Evolutionary conservation across 345 rosid species (phyloP).

Genomic region (Melaleuca quinquenervia): DNA sequence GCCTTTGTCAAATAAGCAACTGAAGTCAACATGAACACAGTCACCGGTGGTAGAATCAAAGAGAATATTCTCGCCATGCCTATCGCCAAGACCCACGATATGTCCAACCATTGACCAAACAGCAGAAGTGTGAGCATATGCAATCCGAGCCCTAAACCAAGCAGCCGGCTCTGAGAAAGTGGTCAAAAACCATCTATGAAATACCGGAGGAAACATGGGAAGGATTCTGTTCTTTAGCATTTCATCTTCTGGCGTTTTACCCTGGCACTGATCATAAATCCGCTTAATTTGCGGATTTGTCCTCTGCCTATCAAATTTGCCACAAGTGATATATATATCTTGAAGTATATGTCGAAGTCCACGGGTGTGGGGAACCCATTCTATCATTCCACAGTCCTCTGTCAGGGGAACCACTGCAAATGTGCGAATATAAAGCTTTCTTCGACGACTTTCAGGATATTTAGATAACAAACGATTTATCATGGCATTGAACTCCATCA

Average conservation of each 20-base stretch:
- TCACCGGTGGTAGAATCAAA: conserved; percentile 98
- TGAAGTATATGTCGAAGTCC: conserved; percentile 93
- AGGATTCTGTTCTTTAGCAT: conserved; percentile 88
- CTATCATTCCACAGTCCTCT: conserved; percentile 98
- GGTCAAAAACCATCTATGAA: conserved; percentile 91
- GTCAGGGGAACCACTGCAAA: conserved; percentile 96
- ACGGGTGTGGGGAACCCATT: conserved; percentile 97
- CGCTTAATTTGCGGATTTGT: conserved; percentile 86
- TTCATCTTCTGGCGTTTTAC: conserved; percentile 73
- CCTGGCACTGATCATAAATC: conserved; percentile 78
- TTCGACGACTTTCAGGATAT: conserved; percentile 89
- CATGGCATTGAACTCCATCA: conserved; percentile 99
- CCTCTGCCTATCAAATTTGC: conserved; percentile 85
- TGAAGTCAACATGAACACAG: conserved; percentile 97
- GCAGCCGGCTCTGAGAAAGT: conserved; percentile 99
- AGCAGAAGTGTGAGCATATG: conserved; percentile 95
- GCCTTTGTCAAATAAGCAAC: conserved; percentile 96
- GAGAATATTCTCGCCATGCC: conserved; percentile 97
- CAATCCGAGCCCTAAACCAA: conserved; percentile 95
- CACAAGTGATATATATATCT: conserved; percentile 64
- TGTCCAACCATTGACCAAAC: conserved; percentile 99
- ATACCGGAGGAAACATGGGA: conserved; percentile 92
- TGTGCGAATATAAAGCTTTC: conserved; percentile 88
- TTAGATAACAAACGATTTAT: conserved; percentile 84
- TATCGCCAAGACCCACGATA: conserved; percentile 93